Evolutionary conservation across 345 rosid species (phyloP), one percentile per base, ranked within the genome.

Genomic region (Gossypium rotundifolium): DNA sequence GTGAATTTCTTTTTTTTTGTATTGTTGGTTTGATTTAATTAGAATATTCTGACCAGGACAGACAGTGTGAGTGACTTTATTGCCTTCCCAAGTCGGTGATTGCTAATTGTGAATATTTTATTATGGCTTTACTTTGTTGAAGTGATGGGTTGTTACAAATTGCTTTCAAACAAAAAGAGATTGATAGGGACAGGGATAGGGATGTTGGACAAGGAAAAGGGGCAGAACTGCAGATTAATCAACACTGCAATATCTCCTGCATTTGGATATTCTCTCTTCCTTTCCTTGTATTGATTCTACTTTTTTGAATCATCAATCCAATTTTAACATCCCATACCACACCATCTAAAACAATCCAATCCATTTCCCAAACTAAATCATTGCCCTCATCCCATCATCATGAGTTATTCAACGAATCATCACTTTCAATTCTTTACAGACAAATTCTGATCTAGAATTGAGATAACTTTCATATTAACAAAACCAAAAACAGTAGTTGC

Each of bases 91-190:
- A 63, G 80, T 78, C 79, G 69, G 81, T 57, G 76, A 61, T 76
- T 62, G 60, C 79, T 60, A 48, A 65, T 74, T 75, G 4, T 75
- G 69, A 72, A 59, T 13, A 67, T 27, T 18, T 71, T 55, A 25
- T 55, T 57, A 17, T 64, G 29, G n/a, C 46, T 61, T 58, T 14
- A 7, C 52, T 23, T 2, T 23, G 17, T 65, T 77, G 53, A 74
- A 68, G 55, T 73, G 79, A 82, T 75, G 79, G 81, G 78, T 76
- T 70, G 85, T 79, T 75, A 62, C 48, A 58, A 18, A 78, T 83
- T 74, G 81, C 78, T 83, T 71, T 83, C 82, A 25, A 78, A 25
- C 64, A 59, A 51, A 48, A 73, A 70, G 46, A 23, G 77, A 61
- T 38, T 74, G 85, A 81, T 58, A 25, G 67, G 33, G 33, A 29